These are phyloP conservation scores for Schizothecium vesticola DNA, from an alignment of 495 filamentous ascomycete species.

Conservation along the genomic window DNA sequence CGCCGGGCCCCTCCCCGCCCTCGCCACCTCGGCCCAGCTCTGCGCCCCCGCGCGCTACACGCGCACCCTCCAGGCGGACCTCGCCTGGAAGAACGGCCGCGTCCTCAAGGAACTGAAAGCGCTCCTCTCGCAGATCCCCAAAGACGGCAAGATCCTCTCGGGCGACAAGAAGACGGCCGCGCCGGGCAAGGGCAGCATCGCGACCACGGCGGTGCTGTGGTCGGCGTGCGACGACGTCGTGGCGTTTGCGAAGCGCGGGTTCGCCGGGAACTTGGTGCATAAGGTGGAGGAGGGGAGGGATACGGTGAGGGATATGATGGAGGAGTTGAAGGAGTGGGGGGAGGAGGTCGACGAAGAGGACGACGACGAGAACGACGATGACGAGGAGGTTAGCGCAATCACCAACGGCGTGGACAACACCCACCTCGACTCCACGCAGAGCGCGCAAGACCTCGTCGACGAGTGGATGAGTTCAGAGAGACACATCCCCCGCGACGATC, in stretches of 20 bases:
- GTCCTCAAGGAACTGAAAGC: conserved; percentile 44
- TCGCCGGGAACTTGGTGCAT: conserved; percentile 54
- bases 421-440: conserved; percentile 7
- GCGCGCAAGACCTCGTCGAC: conserved; percentile 42
- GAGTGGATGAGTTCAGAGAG: conserved; percentile 51
- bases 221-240: conserved; percentile 67
- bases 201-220: conserved; percentile 58
- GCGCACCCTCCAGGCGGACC: conserved; percentile 51
- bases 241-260: conserved; percentile 55
- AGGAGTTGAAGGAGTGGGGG: conserved; percentile 81
- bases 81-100: conserved; percentile 40
- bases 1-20: conserved; percentile 59
- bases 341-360: conserved; percentile 54
- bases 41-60: conserved; percentile 56
- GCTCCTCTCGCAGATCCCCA: conserved; percentile 42
- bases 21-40: conserved; percentile 63
- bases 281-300: conserved; percentile 64
- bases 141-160: conserved; percentile 41
- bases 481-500: conserved; percentile 50
- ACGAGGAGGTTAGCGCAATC: conserved; percentile 30
- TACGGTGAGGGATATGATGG: conserved; percentile 70
- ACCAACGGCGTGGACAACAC: conserved; percentile 18
- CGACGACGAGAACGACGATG: conserved; percentile 38
- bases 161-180: conserved; percentile 35
- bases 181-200: conserved; percentile 49